Evolutionary conservation across 2,329 filamentous ascomycete genomes (phyloP), one percentile per base, ranked within the genome.

Genomic region (Aspergillus bombycis): DNA sequence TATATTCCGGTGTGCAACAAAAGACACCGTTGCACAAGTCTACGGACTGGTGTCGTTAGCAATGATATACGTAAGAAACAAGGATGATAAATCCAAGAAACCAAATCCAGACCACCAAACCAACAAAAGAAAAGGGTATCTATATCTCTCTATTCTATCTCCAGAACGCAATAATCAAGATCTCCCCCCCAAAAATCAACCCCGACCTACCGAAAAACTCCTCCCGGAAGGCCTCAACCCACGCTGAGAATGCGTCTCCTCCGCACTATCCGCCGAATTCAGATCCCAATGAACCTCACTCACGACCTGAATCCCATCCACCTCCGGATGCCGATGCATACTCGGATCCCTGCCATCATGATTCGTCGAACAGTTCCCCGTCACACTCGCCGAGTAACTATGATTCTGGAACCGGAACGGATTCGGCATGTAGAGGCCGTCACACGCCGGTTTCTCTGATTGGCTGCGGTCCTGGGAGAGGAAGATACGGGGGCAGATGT

Each of bases 281-380:
- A 67, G 69, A 57, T 71, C 68, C 68, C 72, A 68, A 11, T 69
- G 62, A 54, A 76, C 48, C 56, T 75, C 72, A 12, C 69, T 64
- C 2, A 72, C 68, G 11, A 76, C 72, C 16, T 74, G 70, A 21
- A 77, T 75, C 1, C 73, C 70, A 7, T 70, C 62, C 11, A 63
- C 57, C 36, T 50, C 63, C 19, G 56, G 45, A 11, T 57, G 55
- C n/a, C 30, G 28, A 30, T 58, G 55, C 3, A 43, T 50, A 16
- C 41, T 46, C 2, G 57, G 54, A 2, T 60, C 55, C 4, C 56
- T 26, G 2, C 58, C 67, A 0, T 66, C 62, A 3, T 70, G 65
- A 28, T 65, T 65, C 3, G 62, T 64, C 5, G 66, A 65, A 9
- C 65, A 65, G n/a, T 70, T 71, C 6, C 60, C 67, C 6, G 71